phyloP scores from a whole-genome alignment of 108 stramenopile genomes.

The Cyclotella atomus region DNA sequence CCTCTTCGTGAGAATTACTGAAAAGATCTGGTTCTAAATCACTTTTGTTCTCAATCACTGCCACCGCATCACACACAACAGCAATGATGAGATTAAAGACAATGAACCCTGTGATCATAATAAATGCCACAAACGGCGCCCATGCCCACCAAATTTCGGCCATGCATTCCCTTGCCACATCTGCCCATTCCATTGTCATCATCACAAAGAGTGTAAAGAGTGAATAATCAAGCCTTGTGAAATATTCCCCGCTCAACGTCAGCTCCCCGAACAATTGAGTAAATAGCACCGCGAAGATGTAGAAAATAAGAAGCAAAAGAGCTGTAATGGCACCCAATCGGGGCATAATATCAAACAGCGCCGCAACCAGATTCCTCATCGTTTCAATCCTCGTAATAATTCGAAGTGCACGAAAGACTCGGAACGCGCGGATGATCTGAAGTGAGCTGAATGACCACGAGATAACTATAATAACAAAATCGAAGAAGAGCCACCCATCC shows the following conservation, averaged over 20 bases:
- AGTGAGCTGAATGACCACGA: slow-evolving; percentile 65
- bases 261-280: slow-evolving; percentile 64
- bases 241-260: slow-evolving; percentile 26
- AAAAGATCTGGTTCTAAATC: slow-evolving; percentile 4
- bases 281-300: slow-evolving; percentile 77
- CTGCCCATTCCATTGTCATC: slow-evolving; percentile 50
- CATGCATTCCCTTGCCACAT: slow-evolving; percentile 35
- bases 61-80: slow-evolving; percentile 44
- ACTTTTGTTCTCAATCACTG: slow-evolving; percentile 25
- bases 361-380: slow-evolving; percentile 46
- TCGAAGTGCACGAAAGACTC: slow-evolving; percentile 72
- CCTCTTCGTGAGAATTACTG: background rate
- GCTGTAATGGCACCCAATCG: slow-evolving; percentile 41
- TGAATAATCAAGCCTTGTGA: slow-evolving; percentile 25
- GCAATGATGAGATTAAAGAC: slow-evolving; percentile 45
- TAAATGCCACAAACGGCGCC: slow-evolving; percentile 34
- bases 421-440: slow-evolving; percentile 76
- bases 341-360: slow-evolving; percentile 53
- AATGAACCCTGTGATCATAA: slow-evolving; percentile 43
- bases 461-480: slow-evolving; percentile 62
- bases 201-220: slow-evolving; percentile 36
- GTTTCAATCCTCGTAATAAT: slow-evolving; percentile 60
- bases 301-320: slow-evolving; percentile 41
- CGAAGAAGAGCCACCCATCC: slow-evolving; percentile 75
- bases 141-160: slow-evolving; percentile 33